Conservation (phyloP, 2,329 filamentous ascomycete species). For the Penicillium sp. region DNA sequence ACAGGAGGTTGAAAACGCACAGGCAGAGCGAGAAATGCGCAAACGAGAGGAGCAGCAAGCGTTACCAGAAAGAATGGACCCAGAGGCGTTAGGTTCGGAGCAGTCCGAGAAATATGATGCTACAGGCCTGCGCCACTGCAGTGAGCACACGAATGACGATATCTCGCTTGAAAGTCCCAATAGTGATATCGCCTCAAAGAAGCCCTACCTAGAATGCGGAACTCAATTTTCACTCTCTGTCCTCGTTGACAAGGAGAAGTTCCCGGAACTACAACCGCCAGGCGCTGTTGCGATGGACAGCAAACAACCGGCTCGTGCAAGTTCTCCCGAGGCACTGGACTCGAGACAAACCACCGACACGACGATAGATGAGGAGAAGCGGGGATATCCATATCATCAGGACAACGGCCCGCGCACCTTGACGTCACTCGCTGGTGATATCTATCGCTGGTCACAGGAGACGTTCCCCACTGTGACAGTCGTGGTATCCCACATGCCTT, state of each 20-base stretch:
- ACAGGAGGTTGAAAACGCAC: conserved; percentile 48
- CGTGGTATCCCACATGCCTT: conserved; percentile 65
- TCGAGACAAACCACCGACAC: conserved; percentile 2
- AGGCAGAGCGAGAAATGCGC: conserved; percentile 43
- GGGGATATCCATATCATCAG: conserved; percentile 4
- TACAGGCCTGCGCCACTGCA: background rate
- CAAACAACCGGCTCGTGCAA: background rate
- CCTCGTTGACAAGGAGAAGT: conserved; percentile 11
- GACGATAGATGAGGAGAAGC: conserved; percentile 35
- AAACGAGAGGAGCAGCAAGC: conserved; percentile 13
- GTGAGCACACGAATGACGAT: background rate
- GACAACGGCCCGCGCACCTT: conserved; percentile 49
- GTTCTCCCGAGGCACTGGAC: conserved; percentile 6
- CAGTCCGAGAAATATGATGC: background rate
- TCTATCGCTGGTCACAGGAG: conserved; percentile 62
- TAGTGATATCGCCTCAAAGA: background rate
- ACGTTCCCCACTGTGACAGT: conserved; percentile 70
- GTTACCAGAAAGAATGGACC: background rate
- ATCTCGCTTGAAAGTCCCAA: background rate
- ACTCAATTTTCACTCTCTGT: conserved; percentile 7
- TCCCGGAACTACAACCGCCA: conserved; percentile 4
- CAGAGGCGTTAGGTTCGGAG: background rate
- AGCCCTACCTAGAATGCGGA: background rate
- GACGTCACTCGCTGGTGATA: conserved; percentile 49
- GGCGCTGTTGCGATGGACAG: background rate